A percentile compares a stretch with the other conserved stretches of the same genome.
phyloP scores from a whole-genome alignment of 2,329 filamentous ascomycete genomes.

The Truncatella angustata region DNA sequence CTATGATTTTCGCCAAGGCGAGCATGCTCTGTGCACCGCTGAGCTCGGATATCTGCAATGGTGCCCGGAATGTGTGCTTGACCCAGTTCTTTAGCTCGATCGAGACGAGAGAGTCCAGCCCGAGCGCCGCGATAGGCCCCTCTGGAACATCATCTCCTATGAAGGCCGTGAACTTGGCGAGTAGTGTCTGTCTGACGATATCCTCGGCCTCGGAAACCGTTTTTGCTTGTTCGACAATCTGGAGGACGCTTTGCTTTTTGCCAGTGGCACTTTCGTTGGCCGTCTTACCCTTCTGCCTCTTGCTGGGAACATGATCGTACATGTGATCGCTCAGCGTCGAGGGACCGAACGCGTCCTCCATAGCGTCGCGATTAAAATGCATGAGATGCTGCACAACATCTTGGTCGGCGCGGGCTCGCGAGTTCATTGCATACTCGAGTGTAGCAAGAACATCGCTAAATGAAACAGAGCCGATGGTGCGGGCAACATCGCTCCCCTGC shows the following conservation, averaged over 20 bases:
- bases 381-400: constrained; percentile 14
- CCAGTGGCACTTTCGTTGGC: background rate
- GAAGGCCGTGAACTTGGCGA: constrained; percentile 9
- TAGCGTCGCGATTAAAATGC: constrained; percentile 15
- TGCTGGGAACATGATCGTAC: constrained; percentile 14
- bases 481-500: constrained; percentile 10
- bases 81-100: constrained; percentile 12
- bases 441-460: constrained; percentile 13
- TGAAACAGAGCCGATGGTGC: constrained; percentile 14
- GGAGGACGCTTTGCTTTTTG: constrained; percentile 2
- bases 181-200: constrained; percentile 12
- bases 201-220: constrained; percentile 13
- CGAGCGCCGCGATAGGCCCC: constrained; percentile 6
- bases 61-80: constrained; percentile 15
- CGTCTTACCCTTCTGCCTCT: background rate
- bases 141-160: constrained; percentile 13
- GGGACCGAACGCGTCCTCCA: constrained; percentile 13
- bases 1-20: background rate
- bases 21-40: constrained; percentile 12
- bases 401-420: constrained; percentile 10
- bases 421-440: constrained; percentile 16
- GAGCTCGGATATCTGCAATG: constrained; percentile 12
- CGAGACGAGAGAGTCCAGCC: constrained; percentile 10
- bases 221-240: constrained; percentile 9
- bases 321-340: constrained; percentile 11